phyloP scores from a whole-genome alignment of 352 stramenopile species.

The Globisporangium acanthophoron region DNA sequence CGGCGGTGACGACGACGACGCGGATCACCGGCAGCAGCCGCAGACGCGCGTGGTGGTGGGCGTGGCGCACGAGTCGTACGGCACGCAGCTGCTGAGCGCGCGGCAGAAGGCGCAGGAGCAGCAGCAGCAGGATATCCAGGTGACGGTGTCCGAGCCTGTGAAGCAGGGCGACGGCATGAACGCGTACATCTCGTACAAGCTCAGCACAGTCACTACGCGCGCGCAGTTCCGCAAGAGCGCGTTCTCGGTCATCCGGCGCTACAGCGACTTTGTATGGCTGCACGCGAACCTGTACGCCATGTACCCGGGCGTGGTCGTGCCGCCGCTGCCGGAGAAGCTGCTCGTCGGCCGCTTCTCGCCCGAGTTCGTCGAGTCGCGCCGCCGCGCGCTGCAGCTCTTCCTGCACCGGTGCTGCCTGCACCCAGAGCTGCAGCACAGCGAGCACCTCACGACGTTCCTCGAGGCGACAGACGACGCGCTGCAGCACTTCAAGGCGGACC shows the following conservation, averaged over 20 bases:
- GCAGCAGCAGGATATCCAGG: slow-evolving; percentile 46
- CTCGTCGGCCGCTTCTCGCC: slow-evolving; percentile 92
- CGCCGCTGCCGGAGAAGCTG: slow-evolving; percentile 94
- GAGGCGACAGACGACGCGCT: slow-evolving; percentile 75
- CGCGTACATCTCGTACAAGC: slow-evolving; percentile 97
- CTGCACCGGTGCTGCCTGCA: slow-evolving; percentile 72
- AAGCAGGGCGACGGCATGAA: slow-evolving; percentile 97
- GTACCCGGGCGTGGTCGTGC: slow-evolving; percentile 90
- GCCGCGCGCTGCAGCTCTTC: slow-evolving; percentile 77
- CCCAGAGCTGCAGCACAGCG: slow-evolving; percentile 79
- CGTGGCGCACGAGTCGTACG: slow-evolving; percentile 15
- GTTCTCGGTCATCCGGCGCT: slow-evolving; percentile 90
- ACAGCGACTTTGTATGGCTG: slow-evolving; percentile 96
- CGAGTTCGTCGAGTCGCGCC: slow-evolving; percentile 88
- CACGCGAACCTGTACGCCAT: slow-evolving; percentile 84
- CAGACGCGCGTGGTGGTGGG: not conserved
- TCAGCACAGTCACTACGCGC: slow-evolving; percentile 72
- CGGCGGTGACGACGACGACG: not conserved
- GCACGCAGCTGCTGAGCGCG: slow-evolving; percentile 11
- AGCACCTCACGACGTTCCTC: slow-evolving; percentile 81
- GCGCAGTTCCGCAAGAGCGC: slow-evolving; percentile 81
- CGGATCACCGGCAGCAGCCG: not conserved
- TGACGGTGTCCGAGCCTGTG: slow-evolving; percentile 92
- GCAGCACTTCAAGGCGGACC: slow-evolving; percentile 56
- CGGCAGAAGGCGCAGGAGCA: slow-evolving; percentile 1